A percentile compares a stretch with the other conserved stretches of the same genome.
Evolutionary conservation across 2,329 filamentous ascomycete species (phyloP).

Genomic region (Diplodia corticola): DNA sequence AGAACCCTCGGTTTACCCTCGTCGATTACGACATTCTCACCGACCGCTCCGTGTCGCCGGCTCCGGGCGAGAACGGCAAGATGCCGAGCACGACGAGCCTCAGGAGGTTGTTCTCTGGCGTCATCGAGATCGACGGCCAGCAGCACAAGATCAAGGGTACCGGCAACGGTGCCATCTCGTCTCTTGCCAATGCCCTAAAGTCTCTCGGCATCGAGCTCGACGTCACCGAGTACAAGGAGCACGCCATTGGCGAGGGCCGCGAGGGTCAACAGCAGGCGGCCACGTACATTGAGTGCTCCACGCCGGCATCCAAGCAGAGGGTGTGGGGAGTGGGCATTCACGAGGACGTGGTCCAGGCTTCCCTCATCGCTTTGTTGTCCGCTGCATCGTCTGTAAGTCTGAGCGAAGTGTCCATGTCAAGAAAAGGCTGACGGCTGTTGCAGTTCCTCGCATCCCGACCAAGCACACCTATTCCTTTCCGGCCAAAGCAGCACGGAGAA

Average conservation of each 20-base stretch:
- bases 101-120: conserved; percentile 78
- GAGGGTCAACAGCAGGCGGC: conserved; percentile 93
- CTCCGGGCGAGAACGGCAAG: conserved; percentile 66
- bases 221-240: conserved; percentile 93
- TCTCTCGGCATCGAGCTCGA: conserved; percentile 82
- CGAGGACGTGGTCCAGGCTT: conserved; percentile 88
- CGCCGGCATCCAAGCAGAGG: conserved; percentile 64
- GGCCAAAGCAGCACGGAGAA: conserved; percentile 54
- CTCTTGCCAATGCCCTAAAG: conserved; percentile 77
- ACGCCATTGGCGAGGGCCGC: conserved; percentile 82
- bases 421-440: neutral
- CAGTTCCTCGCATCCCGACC: conserved; percentile 74
- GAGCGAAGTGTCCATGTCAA: neutral
- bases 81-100: conserved; percentile 76
- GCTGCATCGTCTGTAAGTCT: conserved; percentile 79
- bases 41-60: conserved; percentile 76
- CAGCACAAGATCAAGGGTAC: conserved; percentile 78
- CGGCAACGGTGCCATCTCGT: conserved; percentile 89
- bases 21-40: conserved; percentile 89
- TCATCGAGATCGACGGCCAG: conserved; percentile 76
- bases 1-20: conserved; percentile 80
- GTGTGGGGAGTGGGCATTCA: conserved; percentile 93
- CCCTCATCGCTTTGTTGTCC: conserved; percentile 79
- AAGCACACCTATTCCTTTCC: conserved; percentile 66
- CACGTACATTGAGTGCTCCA: conserved; percentile 87